Base-by-base conservation (phyloP, 2,329 filamentous ascomycete species). In the Lachnellula cervina region DNA sequence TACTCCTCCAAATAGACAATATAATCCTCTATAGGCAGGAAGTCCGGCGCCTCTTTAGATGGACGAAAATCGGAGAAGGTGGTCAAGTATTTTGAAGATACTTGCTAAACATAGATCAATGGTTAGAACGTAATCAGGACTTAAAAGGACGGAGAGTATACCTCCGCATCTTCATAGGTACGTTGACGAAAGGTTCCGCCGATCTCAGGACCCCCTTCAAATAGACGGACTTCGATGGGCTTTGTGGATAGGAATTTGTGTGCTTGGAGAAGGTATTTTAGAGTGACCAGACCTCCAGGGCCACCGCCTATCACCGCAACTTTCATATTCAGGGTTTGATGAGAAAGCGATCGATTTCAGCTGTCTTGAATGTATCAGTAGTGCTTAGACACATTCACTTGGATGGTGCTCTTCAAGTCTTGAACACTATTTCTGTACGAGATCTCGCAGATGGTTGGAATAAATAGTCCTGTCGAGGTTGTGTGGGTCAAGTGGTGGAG, bases 71-170 rank as follows among this genome's bases (percentile, higher is more conserved):
- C 77, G 1, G 77, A 80, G 58, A 80, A 80, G 17, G 73, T 68
- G 0, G 77, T 80, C 8, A 80, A 68, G 44, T 78, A 76, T 58
- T 77, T 78, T 3, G 76, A 78, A 1, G 74, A 77, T 1, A 80
- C 77, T 1, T 78, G 70, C 72, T 54, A 14, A 11, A 38, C 21
- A 21, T 21, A 21, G 21, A 21, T 21, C 21, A 21, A 21, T 21
- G 21, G 21, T 21, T 4, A 21, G 21, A 21, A 21, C 4, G 21
- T 21, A 21, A 21, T 21, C 21, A 21, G 21, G 21, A 21, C 21
- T 21, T 21, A 2, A 21, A 21, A 21, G 2, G 21, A 21, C 2
- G 21, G 21, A 21, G 21, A 21, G 21, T 21, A 21, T 21, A 38
- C 35, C 35, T 38, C 35, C 2, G 11, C 17, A 45, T 45, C 21